These are phyloP conservation scores for Geotrichum aggregatum DNA, from an alignment of 1,139 yeast genomes.

Conservation along the genomic window DNA sequence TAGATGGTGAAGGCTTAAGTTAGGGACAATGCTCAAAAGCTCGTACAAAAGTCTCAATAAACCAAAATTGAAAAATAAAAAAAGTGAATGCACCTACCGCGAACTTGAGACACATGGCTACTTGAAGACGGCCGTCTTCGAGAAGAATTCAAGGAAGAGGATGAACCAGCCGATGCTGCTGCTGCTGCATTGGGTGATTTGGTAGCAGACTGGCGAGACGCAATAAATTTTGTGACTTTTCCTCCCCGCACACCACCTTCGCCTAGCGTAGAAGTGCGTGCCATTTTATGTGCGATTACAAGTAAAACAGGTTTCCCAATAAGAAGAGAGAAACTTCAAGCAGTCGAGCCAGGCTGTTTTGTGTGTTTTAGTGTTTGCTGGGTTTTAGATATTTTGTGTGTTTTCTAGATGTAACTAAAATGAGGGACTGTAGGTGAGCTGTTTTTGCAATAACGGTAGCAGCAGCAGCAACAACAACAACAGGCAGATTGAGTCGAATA, in stretches of 20 bases:
- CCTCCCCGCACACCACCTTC: constrained; percentile 17
- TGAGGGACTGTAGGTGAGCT: no score
- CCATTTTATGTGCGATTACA: no score
- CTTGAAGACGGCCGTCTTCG: not conserved
- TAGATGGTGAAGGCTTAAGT: no score
- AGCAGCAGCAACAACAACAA: no score
- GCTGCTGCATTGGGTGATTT: not conserved
- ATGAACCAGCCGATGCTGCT: not conserved
- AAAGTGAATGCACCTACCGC: constrained; percentile 13
- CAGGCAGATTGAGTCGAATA: no score
- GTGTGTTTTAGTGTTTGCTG: no score
- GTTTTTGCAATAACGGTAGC: no score
- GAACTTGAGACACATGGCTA: not conserved
- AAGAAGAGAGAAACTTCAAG: no score
- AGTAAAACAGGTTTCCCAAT: no score
- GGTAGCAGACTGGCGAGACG: constrained; percentile 11
- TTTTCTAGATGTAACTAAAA: not conserved
- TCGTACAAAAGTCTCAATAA: no score
- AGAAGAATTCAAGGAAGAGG: not conserved
- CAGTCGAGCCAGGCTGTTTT: no score
- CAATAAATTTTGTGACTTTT: constrained; percentile 17
- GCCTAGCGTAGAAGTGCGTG: constrained; percentile 12
- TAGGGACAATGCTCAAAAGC: not conserved
- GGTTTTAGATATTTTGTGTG: not conserved
- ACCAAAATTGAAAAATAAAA: not conserved